Evolutionary conservation across 768 basidiomycete genomes (phyloP), one percentile per base, ranked within the genome.

Genomic region (Dentipellis fragilis): DNA sequence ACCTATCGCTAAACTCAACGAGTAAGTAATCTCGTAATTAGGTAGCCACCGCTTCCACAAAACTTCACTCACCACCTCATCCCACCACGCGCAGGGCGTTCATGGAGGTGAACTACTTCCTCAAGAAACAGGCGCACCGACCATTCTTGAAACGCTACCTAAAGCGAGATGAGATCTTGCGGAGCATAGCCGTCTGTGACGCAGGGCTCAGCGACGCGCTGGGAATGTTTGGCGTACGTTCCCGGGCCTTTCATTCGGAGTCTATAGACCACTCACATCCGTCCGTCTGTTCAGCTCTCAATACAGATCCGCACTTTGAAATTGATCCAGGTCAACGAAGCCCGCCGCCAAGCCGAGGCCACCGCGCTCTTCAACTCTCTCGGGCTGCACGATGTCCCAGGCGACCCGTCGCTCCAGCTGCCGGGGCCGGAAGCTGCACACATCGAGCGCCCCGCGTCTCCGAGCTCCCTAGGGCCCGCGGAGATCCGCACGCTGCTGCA

Each of bases 61-160:
- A 29, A 29, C 3, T 29, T 29, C 29, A 29, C 29, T 29, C 29
- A 29, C 29, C 29, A 29, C 29, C 29, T 6, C 29, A 29, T 29
- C 29, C 29, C 29, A 9, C 51, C 51, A 21, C 8, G 29, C 42
- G 29, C 48, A 78, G 77, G 14, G 62, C 79, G 0, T 82, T 78
- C 61, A 55, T 59, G 2, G 50, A 67, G 4, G 76, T 87, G 3
- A 70, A 72, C 40, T 59, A 64, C 2, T 78, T 89, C 59, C 72
- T 88, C 23, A 63, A 73, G 54, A 83, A 80, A 59, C 82, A 88
- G 59, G 71, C 74, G 14, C 72, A 79, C 42, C 72, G 87, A 1
- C 85, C 89, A 0, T 91, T 89, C 70, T 68, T 92, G 59, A 87
- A 88, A 67, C 76, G 87, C 4, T 91, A 87, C 63, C 74, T 92